Evolutionary conservation across 1,284 basidiomycete species (phyloP), one percentile per base, ranked within the genome.

Genomic region (Puccinia brachypodii): DNA sequence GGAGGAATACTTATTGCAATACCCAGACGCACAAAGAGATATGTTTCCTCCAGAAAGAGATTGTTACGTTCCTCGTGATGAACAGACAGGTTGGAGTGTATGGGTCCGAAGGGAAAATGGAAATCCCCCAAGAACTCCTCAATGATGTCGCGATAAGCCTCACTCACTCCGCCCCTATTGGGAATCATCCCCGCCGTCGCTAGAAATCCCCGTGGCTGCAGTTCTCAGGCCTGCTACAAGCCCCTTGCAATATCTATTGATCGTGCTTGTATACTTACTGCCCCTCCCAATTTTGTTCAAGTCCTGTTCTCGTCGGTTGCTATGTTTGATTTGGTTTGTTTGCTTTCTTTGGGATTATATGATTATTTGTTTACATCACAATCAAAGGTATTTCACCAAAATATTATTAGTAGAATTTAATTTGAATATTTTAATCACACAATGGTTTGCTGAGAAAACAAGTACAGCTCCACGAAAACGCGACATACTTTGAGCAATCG

Each of bases 81-180:
- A 80, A 72, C 77, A 80, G 53, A 7, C 28, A 56, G 68, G 50
- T 3, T 80, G 77, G 77, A 50, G 33, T 40, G 40, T 72, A 40
- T 80, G 68, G 66, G 77, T 80, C 38, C 62, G 77, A 58, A 47
- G 77, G 31, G 77, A 80, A 80, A 44, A 33, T 33, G 64, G 77
- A 28, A 69, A 36, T 53, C 69, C 44, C 16, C 69, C 44, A 1
- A 47, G 31, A 50, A 50, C 68, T 50, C 25, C 47, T 6, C 28
- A 72, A 36, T 72, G 44, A 72, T 11, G 31, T 14, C 47, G 22
- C 42, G 28, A 3, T 2, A 72, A 31, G 31, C 31, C 69, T 71
- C 7, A 7, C 4, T 71, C 19, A 9, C 47, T 40, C 33, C 62
- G 2, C 28, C 6, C 53, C 22, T 13, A 22, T 25, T 56, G 22